phyloP scores from a whole-genome alignment of 306 rosid genomes.

The Glycine soja region DNA sequence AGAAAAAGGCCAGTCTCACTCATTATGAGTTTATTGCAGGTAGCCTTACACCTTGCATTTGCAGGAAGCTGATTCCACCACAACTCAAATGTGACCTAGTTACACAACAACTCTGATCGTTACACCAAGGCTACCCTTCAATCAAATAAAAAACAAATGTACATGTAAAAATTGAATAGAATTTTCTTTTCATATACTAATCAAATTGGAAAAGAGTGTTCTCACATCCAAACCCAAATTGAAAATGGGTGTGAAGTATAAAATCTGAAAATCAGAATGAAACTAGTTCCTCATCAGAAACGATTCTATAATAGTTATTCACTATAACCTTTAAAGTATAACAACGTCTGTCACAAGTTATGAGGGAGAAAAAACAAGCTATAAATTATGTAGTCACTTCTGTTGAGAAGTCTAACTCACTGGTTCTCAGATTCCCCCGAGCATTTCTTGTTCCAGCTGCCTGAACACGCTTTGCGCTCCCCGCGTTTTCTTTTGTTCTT shows the following conservation, averaged over 20 bases:
- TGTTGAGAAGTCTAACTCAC: conserved; percentile 47
- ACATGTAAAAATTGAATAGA: not conserved
- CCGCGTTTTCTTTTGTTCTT: conserved; percentile 81
- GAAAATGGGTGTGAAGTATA: conserved; percentile 17
- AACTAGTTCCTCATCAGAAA: conserved; percentile 7
- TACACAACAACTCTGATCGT: not conserved
- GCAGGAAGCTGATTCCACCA: too few relatives aligned
- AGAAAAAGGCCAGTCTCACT: too few relatives aligned
- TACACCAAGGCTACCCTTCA: not conserved
- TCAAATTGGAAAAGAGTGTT: not conserved
- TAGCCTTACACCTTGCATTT: too few relatives aligned
- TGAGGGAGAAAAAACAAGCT: conserved; percentile 22
- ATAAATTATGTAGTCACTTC: conserved; percentile 3
- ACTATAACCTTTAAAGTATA: conserved; percentile 7
- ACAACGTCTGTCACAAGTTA: conserved; percentile 1
- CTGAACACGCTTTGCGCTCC: conserved; percentile 86
- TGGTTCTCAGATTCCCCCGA: conserved; percentile 76
- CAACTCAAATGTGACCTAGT: not conserved
- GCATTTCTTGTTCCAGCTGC: conserved; percentile 79
- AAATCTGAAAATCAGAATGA: not conserved
- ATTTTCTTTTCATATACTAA: conserved; percentile 3
- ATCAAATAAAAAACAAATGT: not conserved
- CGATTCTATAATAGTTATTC: conserved; percentile 4
- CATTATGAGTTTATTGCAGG: too few relatives aligned
- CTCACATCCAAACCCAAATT: not conserved